phyloP scores from a whole-genome alignment of 345 rosid genomes.

The Syzygium grande region DNA sequence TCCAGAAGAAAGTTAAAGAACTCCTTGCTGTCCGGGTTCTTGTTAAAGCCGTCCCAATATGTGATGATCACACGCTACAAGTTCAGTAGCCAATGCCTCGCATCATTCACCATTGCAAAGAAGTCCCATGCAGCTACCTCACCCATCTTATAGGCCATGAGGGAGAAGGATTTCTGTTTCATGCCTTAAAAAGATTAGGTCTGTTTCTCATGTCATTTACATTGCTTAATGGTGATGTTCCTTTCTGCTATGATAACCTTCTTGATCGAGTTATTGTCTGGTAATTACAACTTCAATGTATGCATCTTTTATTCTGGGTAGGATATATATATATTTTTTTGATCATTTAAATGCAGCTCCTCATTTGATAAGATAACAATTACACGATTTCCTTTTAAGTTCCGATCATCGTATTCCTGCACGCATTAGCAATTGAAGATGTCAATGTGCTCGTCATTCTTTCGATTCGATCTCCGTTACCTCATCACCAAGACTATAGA shows the following conservation, averaged over 20 bases:
- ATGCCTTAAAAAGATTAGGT: slow-evolving; percentile 73
- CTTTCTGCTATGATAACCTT: background rate
- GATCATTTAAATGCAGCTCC: background rate
- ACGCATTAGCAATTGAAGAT: background rate
- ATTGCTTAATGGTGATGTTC: background rate
- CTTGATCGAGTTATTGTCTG: background rate
- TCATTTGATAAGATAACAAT: background rate
- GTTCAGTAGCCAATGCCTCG: slow-evolving; percentile 67
- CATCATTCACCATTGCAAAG: slow-evolving; percentile 36
- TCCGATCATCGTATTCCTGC: background rate
- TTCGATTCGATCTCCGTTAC: background rate
- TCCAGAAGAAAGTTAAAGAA: background rate
- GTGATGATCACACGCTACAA: slow-evolving; percentile 62
- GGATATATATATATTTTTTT: background rate
- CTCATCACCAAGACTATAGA: background rate
- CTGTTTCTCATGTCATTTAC: slow-evolving; percentile 8
- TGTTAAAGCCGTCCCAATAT: slow-evolving; percentile 62
- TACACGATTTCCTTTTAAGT: background rate
- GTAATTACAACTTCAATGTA: background rate
- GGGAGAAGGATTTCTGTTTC: slow-evolving; percentile 85
- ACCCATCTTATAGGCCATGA: slow-evolving; percentile 86
- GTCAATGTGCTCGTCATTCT: background rate
- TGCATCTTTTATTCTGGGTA: background rate
- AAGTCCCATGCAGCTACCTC: slow-evolving; percentile 78
- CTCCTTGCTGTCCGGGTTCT: slow-evolving; percentile 43